Conservation (phyloP, 129 eudicot genomes). For the Centaurea solstitialis region DNA sequence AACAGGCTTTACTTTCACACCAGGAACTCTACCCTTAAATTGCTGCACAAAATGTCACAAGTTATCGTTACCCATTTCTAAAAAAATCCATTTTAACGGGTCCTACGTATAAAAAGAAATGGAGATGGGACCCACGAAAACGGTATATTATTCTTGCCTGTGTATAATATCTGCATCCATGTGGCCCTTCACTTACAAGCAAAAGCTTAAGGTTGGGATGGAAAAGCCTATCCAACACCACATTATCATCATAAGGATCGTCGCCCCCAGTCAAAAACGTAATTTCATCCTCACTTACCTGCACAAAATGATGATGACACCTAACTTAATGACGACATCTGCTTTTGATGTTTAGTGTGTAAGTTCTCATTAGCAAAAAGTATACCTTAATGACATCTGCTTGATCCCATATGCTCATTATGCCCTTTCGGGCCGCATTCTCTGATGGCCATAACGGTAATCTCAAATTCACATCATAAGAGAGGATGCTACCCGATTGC, state of each 20-base stretch:
- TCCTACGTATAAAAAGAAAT: background rate
- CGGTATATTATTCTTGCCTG: conserved; percentile 33
- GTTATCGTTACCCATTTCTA: background rate
- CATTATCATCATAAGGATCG: conserved; percentile 42
- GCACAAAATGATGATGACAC: background rate
- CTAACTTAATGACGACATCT: background rate
- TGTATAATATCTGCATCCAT: conserved; percentile 63
- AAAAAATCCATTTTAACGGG: background rate
- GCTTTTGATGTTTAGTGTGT: background rate
- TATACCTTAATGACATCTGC: conserved; percentile 64
- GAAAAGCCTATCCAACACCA: conserved; percentile 45
- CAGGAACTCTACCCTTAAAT: conserved; percentile 46
- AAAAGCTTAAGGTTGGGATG: conserved; percentile 64
- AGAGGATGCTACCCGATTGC: conserved; percentile 56
- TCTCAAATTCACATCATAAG: conserved; percentile 62
- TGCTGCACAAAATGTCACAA: conserved; percentile 22
- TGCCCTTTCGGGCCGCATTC: conserved; percentile 54
- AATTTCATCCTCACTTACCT: conserved; percentile 63
- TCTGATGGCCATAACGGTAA: conserved; percentile 67
- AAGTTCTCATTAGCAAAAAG: background rate
- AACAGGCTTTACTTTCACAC: conserved; percentile 36
- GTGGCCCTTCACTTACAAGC: conserved; percentile 59
- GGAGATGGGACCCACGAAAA: background rate
- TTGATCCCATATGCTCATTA: conserved; percentile 69
- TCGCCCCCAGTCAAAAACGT: conserved; percentile 53